These are phyloP conservation scores for Vanderwaltozyma tropicalis DNA, from an alignment of 805 yeast genomes.

Conservation along the genomic window DNA sequence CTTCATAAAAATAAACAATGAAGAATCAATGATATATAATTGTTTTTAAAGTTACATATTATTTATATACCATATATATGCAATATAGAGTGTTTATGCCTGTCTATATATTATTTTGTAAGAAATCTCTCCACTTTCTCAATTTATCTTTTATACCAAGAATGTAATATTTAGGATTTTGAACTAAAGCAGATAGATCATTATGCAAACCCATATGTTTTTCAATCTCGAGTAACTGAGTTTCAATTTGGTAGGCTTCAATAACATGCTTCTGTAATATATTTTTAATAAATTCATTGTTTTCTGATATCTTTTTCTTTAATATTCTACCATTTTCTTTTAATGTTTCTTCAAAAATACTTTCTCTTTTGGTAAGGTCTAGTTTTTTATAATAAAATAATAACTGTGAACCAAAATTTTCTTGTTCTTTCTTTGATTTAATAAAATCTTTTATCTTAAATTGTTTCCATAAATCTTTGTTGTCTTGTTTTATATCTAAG, in stretches of 20 bases:
- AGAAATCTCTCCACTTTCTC: constrained; percentile 2
- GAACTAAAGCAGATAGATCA: constrained; percentile 1
- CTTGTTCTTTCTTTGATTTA: constrained; percentile 15
- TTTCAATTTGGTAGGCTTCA: constrained; percentile 15
- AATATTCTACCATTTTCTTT: constrained; percentile 2
- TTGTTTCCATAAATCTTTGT: constrained; percentile 17
- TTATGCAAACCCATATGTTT: constrained; percentile 9
- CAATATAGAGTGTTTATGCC: not conserved
- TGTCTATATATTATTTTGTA: too few relatives aligned
- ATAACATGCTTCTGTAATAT: constrained; percentile 1
- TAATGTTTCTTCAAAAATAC: constrained; percentile 10
- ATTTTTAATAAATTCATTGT: constrained; percentile 2
- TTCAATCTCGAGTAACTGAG: constrained; percentile 17
- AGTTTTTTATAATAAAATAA: constrained; percentile 22
- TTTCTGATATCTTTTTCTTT: constrained; percentile 2
- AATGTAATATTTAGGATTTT: constrained; percentile 17
- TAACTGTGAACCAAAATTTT: constrained; percentile 16
- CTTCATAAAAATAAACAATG: not conserved
- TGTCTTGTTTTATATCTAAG: constrained; percentile 17
- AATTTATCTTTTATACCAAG: constrained; percentile 22
- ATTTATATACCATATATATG: not conserved
- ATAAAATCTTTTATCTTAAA: constrained; percentile 16
- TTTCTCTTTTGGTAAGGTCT: constrained; percentile 8
- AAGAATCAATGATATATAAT: too few relatives aligned
- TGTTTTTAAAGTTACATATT: not conserved